Evolutionary conservation across 768 basidiomycete genomes (phyloP), one percentile per base, ranked within the genome.

Genomic region (Kwoniella sp.): DNA sequence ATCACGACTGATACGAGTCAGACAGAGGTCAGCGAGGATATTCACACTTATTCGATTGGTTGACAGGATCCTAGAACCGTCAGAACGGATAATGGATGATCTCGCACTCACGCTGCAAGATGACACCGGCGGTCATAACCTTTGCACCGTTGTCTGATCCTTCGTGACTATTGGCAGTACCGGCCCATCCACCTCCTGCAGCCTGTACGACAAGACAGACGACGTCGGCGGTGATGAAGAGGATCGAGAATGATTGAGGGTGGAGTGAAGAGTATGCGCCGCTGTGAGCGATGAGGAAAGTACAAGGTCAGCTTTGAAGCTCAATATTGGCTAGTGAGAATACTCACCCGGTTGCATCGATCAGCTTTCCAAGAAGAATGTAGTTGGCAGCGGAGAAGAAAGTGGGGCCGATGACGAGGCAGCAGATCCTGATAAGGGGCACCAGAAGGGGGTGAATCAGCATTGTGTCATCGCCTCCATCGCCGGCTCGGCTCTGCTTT

Each of bases 121-220:
- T 81, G 65, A 90, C 88, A 54, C 88, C 89, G 1, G 59, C 77
- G 29, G 73, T 82, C 87, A 88, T 88, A 72, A 87, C 82, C 54
- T 85, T 71, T 15, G 82, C 84, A 3, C 86, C 86, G 82, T 83
- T 60, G 30, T 79, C 74, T 20, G 79, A 67, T 25, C 67, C 74
- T 17, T 71, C 62, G 29, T 61, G 53, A 3, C 67, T 73, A 13
- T 65, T 65, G 28, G 80, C 83, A 0, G 76, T 74, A 3, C 85
- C 82, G 0, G 87, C 87, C 23, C 83, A 71, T 0, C 84, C 88
- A 26, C 88, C 88, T 41, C 89, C 89, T 20, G 84, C 78, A 29
- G 85, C 88, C 79, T 90, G 89, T 1, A 89, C 77, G n/a, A 86
- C 78, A 28, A 90, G 83, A 11, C 88, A 85, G 34, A 87, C 75